Conservation (phyloP, 1,284 basidiomycete species). For the Athelia sp. region DNA sequence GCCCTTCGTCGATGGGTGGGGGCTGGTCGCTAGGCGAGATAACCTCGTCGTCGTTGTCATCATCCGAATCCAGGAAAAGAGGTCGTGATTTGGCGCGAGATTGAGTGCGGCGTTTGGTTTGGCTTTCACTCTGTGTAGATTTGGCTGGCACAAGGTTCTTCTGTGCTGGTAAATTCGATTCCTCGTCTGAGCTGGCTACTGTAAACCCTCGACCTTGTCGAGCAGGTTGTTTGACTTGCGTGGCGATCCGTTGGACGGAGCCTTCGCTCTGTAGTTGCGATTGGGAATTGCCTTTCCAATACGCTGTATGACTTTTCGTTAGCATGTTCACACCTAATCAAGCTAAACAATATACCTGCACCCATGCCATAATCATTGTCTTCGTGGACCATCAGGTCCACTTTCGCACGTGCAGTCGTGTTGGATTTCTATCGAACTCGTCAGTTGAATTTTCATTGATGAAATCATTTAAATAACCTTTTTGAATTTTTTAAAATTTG, state of each 20-base stretch:
- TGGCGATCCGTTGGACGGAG: conserved; percentile 4
- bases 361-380: conserved; percentile 56
- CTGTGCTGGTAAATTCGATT: conserved; percentile 12
- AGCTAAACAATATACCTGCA: conserved; percentile 31
- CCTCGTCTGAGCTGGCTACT: conserved; percentile 30
- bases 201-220: conserved; percentile 7
- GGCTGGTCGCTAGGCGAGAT: conserved; percentile 14
- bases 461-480: conserved; percentile 41
- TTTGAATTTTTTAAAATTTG: conserved; percentile 87
- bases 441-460: conserved; percentile 2
- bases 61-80: conserved; percentile 42
- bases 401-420: conserved; percentile 22
- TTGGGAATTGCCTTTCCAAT: conserved; percentile 42
- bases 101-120: conserved; percentile 14
- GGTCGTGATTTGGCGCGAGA: conserved; percentile 21
- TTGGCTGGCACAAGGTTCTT: conserved; percentile 19
- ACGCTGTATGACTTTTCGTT: conserved; percentile 28
- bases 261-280: conserved; percentile 12
- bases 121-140: conserved; percentile 10
- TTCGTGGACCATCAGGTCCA: conserved; percentile 50
- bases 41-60: conserved; percentile 12
- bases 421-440: not conserved
- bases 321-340: not conserved
- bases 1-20: conserved; percentile 12
- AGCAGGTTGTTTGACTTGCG: conserved; percentile 10